A percentile compares a stretch with the other conserved stretches of the same genome.
Evolutionary conservation across 306 rosid genomes (phyloP).

Genomic region (Begonia peltatifolia): DNA sequence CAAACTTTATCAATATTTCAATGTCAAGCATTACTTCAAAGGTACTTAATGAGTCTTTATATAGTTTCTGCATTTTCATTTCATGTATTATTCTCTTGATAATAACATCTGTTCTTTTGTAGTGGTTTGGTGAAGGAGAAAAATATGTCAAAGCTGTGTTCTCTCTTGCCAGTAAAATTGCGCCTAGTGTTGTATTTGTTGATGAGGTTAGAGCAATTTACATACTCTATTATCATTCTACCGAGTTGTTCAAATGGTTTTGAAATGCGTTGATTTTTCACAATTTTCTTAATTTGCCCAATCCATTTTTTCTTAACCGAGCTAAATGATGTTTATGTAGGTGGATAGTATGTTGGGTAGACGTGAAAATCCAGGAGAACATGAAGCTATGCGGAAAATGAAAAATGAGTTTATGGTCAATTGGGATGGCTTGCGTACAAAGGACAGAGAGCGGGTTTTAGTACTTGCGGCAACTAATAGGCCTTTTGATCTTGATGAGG

Average conservation of each 20-base stretch:
- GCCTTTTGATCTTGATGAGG: slow-evolving; percentile 97
- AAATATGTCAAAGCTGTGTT: slow-evolving; percentile 92
- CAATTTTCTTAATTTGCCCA: not conserved
- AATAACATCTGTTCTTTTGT: slow-evolving; percentile 13
- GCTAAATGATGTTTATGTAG: slow-evolving; percentile 26
- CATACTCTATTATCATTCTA: too few relatives aligned
- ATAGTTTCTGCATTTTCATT: slow-evolving; percentile 1
- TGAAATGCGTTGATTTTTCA: too few relatives aligned
- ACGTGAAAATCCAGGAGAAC: slow-evolving; percentile 94
- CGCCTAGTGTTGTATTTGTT: slow-evolving; percentile 92
- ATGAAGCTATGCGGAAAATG: slow-evolving; percentile 96
- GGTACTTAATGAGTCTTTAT: slow-evolving; percentile 23
- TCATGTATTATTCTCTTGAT: not conserved
- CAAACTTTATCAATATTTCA: slow-evolving; percentile 87
- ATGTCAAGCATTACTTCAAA: slow-evolving; percentile 95
- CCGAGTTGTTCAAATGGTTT: too few relatives aligned
- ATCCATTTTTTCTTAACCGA: slow-evolving; percentile 3
- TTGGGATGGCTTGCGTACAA: slow-evolving; percentile 97
- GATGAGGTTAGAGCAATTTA: slow-evolving; percentile 60
- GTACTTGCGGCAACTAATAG: slow-evolving; percentile 97
- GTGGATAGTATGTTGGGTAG: slow-evolving; percentile 97
- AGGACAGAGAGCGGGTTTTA: slow-evolving; percentile 83
- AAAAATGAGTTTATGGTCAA: slow-evolving; percentile 97
- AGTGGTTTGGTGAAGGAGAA: slow-evolving; percentile 99
- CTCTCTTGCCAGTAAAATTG: slow-evolving; percentile 89